Percentiles rank a stretch among this genome's conserved stretches.
Evolutionary conservation across 306 rosid species (phyloP).

Genomic region (Cercis canadensis): DNA sequence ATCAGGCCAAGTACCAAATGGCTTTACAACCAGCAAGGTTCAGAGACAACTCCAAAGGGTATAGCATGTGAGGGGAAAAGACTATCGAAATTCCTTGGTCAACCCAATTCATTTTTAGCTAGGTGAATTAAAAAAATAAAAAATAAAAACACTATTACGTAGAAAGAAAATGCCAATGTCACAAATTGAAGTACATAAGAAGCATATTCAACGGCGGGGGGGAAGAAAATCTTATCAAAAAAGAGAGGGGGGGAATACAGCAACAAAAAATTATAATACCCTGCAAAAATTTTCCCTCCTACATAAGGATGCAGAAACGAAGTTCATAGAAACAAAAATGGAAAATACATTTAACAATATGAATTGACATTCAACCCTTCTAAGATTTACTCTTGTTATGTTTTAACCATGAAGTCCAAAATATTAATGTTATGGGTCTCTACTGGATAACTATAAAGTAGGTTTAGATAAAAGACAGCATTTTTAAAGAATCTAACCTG

Average conservation of each 20-base stretch:
- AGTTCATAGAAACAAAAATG: background rate
- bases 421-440: conserved; percentile 5
- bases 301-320: background rate
- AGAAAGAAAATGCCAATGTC: background rate
- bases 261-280: background rate
- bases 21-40: background rate
- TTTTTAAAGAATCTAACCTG: conserved; percentile 67
- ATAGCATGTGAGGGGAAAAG: background rate
- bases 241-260: too few relatives aligned
- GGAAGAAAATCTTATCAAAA: too few relatives aligned
- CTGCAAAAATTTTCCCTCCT: background rate
- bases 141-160: too few relatives aligned
- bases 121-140: background rate
- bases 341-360: background rate
- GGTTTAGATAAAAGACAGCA: conserved; percentile 15
- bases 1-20: too few relatives aligned
- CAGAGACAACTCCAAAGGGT: background rate
- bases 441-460: conserved; percentile 21
- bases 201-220: background rate
- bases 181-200: background rate
- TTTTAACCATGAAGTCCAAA: conserved; percentile 21
- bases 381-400: background rate
- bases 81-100: background rate
- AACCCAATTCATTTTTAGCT: background rate
- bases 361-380: background rate